These are phyloP conservation scores for Cercospora brassicicola DNA, from an alignment of 2,329 filamentous ascomycete species.

Conservation along the genomic window DNA sequence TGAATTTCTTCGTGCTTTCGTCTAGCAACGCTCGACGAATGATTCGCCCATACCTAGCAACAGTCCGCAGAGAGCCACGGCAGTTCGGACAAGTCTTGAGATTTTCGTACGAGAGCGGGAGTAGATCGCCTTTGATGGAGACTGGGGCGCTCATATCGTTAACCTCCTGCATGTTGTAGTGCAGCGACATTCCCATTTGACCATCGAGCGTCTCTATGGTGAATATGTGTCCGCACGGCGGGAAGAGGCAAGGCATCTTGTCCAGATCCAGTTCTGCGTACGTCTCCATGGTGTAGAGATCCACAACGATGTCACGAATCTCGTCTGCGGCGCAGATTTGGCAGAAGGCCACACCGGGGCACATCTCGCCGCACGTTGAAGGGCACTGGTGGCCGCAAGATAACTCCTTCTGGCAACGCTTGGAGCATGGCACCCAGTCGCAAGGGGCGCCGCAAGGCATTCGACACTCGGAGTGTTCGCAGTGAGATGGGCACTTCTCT, in stretches of 20 bases:
- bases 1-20: slow-evolving; percentile 64
- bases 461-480: slow-evolving; percentile 52
- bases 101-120: slow-evolving; percentile 53
- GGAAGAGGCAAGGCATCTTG: slow-evolving; percentile 62
- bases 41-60: slow-evolving; percentile 63
- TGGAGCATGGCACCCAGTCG: slow-evolving; percentile 64
- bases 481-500: slow-evolving; percentile 54
- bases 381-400: slow-evolving; percentile 57
- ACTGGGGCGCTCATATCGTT: slow-evolving; percentile 16
- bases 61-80: slow-evolving; percentile 57
- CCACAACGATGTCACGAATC: slow-evolving; percentile 45
- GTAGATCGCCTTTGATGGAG: slow-evolving; percentile 25
- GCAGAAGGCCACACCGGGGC: slow-evolving; percentile 40
- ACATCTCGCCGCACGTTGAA: slow-evolving; percentile 64
- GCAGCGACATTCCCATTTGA: slow-evolving; percentile 55
- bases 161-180: slow-evolving; percentile 49
- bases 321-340: too few species aligned
- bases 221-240: slow-evolving; percentile 63
- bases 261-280: slow-evolving; percentile 62
- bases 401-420: slow-evolving; percentile 46
- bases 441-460: slow-evolving; percentile 68
- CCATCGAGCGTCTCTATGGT: slow-evolving; percentile 63
- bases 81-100: slow-evolving; percentile 61
- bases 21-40: slow-evolving; percentile 62
- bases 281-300: slow-evolving; percentile 55